Evolutionary conservation across 208 protist genomes (phyloP).

Genomic region (Acanthamoeba royreba): DNA sequence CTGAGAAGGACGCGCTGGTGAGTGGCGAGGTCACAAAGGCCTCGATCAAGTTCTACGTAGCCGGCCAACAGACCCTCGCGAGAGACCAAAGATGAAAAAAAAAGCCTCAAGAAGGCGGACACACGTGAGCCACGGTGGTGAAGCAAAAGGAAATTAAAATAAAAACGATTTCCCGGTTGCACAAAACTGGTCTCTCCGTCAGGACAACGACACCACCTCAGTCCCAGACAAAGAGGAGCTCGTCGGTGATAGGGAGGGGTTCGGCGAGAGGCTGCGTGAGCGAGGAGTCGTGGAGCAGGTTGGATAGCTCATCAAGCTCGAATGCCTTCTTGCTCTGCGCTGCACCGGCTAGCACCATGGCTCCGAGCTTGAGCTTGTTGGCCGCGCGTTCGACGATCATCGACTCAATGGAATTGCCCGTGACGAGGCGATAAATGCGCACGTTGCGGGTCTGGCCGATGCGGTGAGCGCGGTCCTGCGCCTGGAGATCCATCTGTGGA

Average conservation of each 20-base stretch:
- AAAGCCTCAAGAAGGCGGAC: too few species aligned
- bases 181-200: too few species aligned
- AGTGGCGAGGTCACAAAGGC: too few species aligned
- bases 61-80: too few species aligned
- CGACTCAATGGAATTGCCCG: constrained; percentile 70
- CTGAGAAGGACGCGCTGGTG: too few species aligned
- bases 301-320: neutral
- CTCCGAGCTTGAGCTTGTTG: constrained; percentile 80
- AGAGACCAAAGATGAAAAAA: too few species aligned
- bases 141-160: too few species aligned
- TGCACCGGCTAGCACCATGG: constrained; percentile 89
- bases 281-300: neutral
- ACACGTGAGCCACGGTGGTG: too few species aligned
- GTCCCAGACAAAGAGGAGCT: neutral
- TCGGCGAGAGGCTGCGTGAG: neutral
- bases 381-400: constrained; percentile 70
- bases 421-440: constrained; percentile 75
- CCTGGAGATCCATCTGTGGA: constrained; percentile 75
- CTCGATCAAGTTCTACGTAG: too few species aligned
- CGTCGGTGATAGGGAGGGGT: neutral
- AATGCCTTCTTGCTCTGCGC: neutral
- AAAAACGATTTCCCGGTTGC: too few species aligned
- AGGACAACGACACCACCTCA: neutral
- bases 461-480: constrained; percentile 71
- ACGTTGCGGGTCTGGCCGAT: constrained; percentile 81